Evolutionary conservation across 441 rosid genomes (phyloP).

Genomic region (Pelargonium citronellum): DNA sequence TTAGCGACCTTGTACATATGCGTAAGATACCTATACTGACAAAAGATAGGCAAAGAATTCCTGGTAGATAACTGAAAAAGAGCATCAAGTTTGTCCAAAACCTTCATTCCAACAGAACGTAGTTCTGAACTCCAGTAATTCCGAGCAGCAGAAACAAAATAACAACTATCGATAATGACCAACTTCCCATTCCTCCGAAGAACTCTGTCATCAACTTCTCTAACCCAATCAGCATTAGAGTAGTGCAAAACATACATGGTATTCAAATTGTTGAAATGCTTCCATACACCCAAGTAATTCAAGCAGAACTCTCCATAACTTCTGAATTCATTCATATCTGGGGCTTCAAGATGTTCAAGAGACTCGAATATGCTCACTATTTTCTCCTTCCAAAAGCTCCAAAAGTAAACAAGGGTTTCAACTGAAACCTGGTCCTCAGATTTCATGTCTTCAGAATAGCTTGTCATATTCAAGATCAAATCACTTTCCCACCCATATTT

Average conservation of each 20-base stretch:
- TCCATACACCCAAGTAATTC: conserved; percentile 38
- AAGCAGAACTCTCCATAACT: conserved; percentile 40
- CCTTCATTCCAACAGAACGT: conserved; percentile 35
- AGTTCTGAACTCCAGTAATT: conserved; percentile 38
- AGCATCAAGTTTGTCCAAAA: conserved; percentile 30
- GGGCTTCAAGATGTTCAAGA: conserved; percentile 21
- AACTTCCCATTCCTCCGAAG: conserved; percentile 16
- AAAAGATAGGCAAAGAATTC: conserved; percentile 25
- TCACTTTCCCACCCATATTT: conserved; percentile 31
- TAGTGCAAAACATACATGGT: conserved; percentile 27
- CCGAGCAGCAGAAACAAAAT: conserved; percentile 32
- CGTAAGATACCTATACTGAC: conserved; percentile 21
- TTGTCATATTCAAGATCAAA: conserved; percentile 20
- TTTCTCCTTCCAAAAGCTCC: conserved; percentile 40
- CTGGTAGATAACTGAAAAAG: conserved; percentile 12
- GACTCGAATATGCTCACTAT: conserved; percentile 28
- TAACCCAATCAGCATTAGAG: conserved; percentile 33
- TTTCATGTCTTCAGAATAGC: conserved; percentile 20
- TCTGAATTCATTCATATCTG: conserved; percentile 13
- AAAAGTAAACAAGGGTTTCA: conserved; percentile 33
- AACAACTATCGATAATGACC: conserved; percentile 22
- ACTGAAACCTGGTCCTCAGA: conserved; percentile 18
- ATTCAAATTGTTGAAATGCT: conserved; percentile 18
- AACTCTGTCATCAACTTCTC: conserved; percentile 17
- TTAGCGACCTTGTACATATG: conserved; percentile 28